These are phyloP conservation scores for Candolleomyces aberdarensis DNA, from an alignment of 768 basidiomycete genomes.

Conservation along the genomic window DNA sequence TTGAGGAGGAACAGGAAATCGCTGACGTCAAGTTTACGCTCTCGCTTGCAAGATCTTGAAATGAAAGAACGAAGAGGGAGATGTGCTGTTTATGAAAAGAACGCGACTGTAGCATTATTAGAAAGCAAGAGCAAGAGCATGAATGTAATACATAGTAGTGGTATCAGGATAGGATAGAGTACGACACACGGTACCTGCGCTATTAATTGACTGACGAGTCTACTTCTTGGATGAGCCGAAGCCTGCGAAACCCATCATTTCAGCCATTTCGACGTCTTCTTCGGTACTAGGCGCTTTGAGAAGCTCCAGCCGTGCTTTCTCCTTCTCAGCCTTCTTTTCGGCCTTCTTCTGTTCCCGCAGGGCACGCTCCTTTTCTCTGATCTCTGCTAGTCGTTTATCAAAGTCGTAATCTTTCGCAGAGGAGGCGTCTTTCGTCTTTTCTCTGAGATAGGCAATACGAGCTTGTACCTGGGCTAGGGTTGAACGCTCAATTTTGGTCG, in stretches of 20 bases:
- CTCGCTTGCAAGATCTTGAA: slow-evolving; percentile 56
- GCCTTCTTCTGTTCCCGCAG: slow-evolving; percentile 73
- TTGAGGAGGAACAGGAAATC: slow-evolving; percentile 87
- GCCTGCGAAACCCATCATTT: slow-evolving; percentile 89
- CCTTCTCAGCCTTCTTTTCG: slow-evolving; percentile 75
- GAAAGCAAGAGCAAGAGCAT: slow-evolving; percentile 16
- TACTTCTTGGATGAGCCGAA: slow-evolving; percentile 81
- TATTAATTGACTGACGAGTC: slow-evolving; percentile 2
- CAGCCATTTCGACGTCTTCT: slow-evolving; percentile 66
- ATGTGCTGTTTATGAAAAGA: neutral
- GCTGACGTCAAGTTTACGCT: slow-evolving; percentile 75
- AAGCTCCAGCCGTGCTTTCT: slow-evolving; percentile 65
- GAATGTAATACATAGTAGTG: slow-evolving; percentile 17
- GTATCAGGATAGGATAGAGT: slow-evolving; percentile 10
- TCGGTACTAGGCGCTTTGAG: slow-evolving; percentile 42
- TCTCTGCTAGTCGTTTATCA: slow-evolving; percentile 80
- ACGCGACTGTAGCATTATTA: slow-evolving; percentile 8
- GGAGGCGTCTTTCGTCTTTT: slow-evolving; percentile 80
- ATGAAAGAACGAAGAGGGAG: neutral
- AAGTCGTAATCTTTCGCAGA: slow-evolving; percentile 93
- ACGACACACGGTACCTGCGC: slow-evolving; percentile 20
- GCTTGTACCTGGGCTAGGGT: slow-evolving; percentile 91
- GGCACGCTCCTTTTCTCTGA: slow-evolving; percentile 68
- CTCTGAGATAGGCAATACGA: slow-evolving; percentile 83
- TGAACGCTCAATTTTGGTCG: slow-evolving; percentile 86